Evolutionary conservation across 768 basidiomycete species (phyloP).

Genomic region (Coprinopsis cinerea): DNA sequence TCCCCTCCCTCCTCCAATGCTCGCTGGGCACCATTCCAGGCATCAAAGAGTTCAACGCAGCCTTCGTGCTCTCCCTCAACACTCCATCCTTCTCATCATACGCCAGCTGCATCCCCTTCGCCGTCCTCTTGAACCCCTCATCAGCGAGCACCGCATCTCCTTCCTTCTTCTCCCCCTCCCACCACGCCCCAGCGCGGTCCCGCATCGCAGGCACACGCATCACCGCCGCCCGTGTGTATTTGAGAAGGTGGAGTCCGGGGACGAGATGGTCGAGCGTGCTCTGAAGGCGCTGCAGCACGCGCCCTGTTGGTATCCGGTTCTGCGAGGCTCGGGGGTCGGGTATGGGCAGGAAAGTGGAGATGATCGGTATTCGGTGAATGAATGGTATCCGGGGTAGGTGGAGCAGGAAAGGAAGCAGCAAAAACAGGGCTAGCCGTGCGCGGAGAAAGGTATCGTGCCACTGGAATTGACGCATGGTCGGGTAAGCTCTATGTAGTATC

Average conservation of each 20-base stretch:
- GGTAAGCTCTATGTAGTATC: too few relatives aligned
- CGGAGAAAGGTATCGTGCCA: constrained; percentile 60
- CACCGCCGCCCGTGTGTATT: constrained; percentile 50
- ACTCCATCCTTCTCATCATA: constrained; percentile 23
- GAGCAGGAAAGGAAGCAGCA: constrained; percentile 47
- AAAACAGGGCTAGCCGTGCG: constrained; percentile 52
- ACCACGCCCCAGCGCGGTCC: constrained; percentile 45
- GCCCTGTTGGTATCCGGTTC: constrained; percentile 3
- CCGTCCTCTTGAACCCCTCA: constrained; percentile 39
- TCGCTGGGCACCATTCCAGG: constrained; percentile 10
- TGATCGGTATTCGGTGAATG: constrained; percentile 27
- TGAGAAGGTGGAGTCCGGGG: constrained; percentile 46
- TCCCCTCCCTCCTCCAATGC: too few relatives aligned
- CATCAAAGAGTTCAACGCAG: constrained; percentile 10
- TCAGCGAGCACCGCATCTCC: constrained; percentile 46
- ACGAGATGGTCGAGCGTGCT: constrained; percentile 31
- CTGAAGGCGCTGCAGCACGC: constrained; percentile 14
- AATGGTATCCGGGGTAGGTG: constrained; percentile 33
- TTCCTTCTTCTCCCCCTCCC: constrained; percentile 49
- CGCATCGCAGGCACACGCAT: constrained; percentile 48
- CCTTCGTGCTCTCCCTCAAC: constrained; percentile 8
- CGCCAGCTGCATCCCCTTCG: constrained; percentile 39
- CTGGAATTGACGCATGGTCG: constrained; percentile 25
- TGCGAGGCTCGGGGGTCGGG: constrained; percentile 20
- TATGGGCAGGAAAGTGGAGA: constrained; percentile 22